These are phyloP conservation scores for Saturnispora zaruensis DNA, from an alignment of 805 yeast genomes.

Conservation along the genomic window DNA sequence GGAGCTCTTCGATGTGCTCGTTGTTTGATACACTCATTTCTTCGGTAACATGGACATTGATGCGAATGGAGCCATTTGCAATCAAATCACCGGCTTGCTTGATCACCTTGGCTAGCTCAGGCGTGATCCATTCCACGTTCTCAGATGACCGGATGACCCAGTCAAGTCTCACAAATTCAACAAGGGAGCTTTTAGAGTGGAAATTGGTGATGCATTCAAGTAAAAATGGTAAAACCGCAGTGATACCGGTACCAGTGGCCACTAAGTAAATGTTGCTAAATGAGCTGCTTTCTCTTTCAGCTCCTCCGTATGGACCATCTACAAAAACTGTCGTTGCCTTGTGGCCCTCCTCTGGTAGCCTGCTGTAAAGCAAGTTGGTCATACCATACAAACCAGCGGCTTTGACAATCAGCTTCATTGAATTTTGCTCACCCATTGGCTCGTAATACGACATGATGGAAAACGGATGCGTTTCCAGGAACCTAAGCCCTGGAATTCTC, in stretches of 20 bases:
- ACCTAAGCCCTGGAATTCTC: slow-evolving; percentile 36
- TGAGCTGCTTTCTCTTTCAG: slow-evolving; percentile 35
- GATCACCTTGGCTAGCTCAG: slow-evolving; percentile 30
- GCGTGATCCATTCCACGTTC: slow-evolving; percentile 33
- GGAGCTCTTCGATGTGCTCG: background rate
- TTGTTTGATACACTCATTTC: slow-evolving; percentile 1
- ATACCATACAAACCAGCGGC: slow-evolving; percentile 36
- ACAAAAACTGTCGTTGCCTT: slow-evolving; percentile 28
- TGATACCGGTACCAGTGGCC: slow-evolving; percentile 45
- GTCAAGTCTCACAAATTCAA: slow-evolving; percentile 31
- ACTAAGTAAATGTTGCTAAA: slow-evolving; percentile 37
- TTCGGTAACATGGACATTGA: slow-evolving; percentile 15
- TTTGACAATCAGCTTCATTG: slow-evolving; percentile 37
- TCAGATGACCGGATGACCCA: slow-evolving; percentile 36
- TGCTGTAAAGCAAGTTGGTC: slow-evolving; percentile 30
- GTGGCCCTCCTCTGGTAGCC: slow-evolving; percentile 22
- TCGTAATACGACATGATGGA: slow-evolving; percentile 34
- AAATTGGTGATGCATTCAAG: slow-evolving; percentile 21
- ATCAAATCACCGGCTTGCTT: slow-evolving; percentile 24
- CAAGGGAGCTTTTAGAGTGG: slow-evolving; percentile 13
- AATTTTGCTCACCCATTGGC: slow-evolving; percentile 14
- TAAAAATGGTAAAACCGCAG: slow-evolving; percentile 39
- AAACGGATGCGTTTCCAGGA: slow-evolving; percentile 50
- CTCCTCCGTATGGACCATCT: slow-evolving; percentile 58
- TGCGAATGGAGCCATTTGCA: slow-evolving; percentile 9